Base-by-base conservation (phyloP, 306 rosid genomes). In the Casuarina glauca region DNA sequence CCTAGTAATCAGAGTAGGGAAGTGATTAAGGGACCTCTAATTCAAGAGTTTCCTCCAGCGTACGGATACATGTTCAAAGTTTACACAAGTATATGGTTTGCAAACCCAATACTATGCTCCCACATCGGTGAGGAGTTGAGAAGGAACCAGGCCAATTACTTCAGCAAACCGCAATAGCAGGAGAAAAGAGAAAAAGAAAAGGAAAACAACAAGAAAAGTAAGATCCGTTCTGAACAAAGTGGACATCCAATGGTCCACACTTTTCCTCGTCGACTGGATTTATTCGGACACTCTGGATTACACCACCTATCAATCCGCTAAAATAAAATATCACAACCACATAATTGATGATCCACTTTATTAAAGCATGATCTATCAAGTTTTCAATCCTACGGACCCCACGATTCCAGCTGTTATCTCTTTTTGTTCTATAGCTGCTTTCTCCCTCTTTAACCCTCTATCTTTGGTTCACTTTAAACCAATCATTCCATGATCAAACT, bases 271-370 rank as follows among this genome's bases (percentile, higher is more conserved):
- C 75, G 61, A 54, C 13, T 54, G 43, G 69, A 84, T 74, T 72
- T 53, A 83, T 71, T 73, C 67, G 78, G 55, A 77, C 79, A 83
- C 71, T 38, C 68, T 83, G 76, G 76, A 82, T 79, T 50, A 73
- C 73, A 74, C 76, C 49, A 72, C 44, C 8, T 45, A 50, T 76
- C 55, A 74, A 70, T 60, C 70, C 63, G 74, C 35, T 39, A 68
- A 72, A 82, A 62, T 49, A 70, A 70, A 49, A 61, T 32, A 20
- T 55, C 35, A 63, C 44, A 42, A 74, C 49, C 76, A 53, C 39
- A 6, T 71, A 15, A 84, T 84, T 74, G 74, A 15, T 45, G 63
- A 41, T 49, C 42, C 69, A 75, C 88, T 87, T 85, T 82, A 60
- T n/a, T 52, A 42, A 82, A 83, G 84, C 73, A 71, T 78, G 61